Conservation (phyloP, 169 alveolate genomes). For the Plasmodium coatneyi region DNA sequence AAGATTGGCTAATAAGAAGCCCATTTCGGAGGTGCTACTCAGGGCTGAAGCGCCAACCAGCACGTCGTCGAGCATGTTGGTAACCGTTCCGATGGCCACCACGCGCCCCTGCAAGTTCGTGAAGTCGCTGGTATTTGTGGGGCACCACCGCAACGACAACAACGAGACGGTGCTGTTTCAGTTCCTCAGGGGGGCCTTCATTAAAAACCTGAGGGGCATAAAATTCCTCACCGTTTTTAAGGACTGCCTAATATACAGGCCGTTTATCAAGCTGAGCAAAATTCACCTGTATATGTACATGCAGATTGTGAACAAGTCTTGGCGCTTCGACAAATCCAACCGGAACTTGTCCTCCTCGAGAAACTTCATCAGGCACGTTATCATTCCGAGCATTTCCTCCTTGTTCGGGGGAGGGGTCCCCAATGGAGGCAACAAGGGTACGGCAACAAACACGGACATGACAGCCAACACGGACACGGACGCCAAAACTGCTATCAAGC, state of each 20-base stretch:
- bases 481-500: neutral
- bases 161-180: slow-evolving; percentile 56
- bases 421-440: neutral
- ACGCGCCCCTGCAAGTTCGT: neutral
- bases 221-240: slow-evolving; percentile 25
- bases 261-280: slow-evolving; percentile 53
- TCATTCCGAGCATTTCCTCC: slow-evolving; percentile 39
- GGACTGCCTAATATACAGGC: slow-evolving; percentile 53
- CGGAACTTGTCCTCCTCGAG: slow-evolving; percentile 8
- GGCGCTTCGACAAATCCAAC: slow-evolving; percentile 58
- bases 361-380: slow-evolving; percentile 32
- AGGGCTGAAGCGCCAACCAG: neutral
- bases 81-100: neutral
- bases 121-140: slow-evolving; percentile 31
- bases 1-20: slow-evolving; percentile 3
- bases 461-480: neutral
- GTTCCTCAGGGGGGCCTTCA: slow-evolving; percentile 52
- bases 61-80: neutral
- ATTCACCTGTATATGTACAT: slow-evolving; percentile 15
- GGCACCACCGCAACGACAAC: slow-evolving; percentile 57
- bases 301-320: slow-evolving; percentile 14
- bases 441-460: too few relatives aligned
- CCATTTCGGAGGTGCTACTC: neutral
- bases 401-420: neutral
- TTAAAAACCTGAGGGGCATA: slow-evolving; percentile 54